phyloP scores from a whole-genome alignment of 352 stramenopile species.

The Pythium aphanidermatum region DNA sequence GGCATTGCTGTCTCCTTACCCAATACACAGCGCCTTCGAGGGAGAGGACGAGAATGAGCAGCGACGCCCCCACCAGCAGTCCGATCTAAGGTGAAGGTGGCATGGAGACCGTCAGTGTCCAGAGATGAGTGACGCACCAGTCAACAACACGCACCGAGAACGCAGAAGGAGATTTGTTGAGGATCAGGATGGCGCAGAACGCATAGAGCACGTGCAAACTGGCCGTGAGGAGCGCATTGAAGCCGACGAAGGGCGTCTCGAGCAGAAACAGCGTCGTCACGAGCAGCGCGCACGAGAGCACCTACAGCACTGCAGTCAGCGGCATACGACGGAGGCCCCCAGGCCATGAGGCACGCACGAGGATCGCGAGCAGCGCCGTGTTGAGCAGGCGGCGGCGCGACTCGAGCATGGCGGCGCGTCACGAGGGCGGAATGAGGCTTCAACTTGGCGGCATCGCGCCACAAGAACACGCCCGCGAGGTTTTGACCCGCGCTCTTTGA shows the following conservation, averaged over 20 bases:
- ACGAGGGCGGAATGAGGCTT: no score
- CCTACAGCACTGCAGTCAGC: conserved; percentile 31
- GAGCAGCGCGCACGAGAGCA: conserved; percentile 53
- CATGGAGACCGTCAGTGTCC: no score
- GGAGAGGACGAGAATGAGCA: conserved; percentile 58
- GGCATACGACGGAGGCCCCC: no score
- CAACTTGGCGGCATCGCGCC: no score
- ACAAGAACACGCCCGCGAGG: no score
- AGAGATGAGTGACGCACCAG: no score
- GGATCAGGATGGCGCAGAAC: conserved; percentile 66
- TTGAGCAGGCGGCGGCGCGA: conserved; percentile 68
- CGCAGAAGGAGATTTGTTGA: conserved; percentile 77
- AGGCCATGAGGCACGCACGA: no score
- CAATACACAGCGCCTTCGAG: conserved; percentile 68
- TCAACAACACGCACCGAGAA: conserved; percentile 73
- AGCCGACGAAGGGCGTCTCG: conserved; percentile 60
- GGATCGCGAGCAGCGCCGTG: conserved; percentile 50
- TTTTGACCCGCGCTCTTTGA: no score
- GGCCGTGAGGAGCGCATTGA: conserved; percentile 59
- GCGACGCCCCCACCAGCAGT: conserved; percentile 60
- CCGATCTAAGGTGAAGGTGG: conserved; percentile 42
- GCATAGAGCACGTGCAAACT: conserved; percentile 56
- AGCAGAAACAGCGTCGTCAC: conserved; percentile 67
- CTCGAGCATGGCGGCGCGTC: conserved; percentile 50
- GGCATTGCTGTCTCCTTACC: conserved; percentile 21